Evolutionary conservation across 257 asterid species (phyloP), one percentile per base, ranked within the genome.

Genomic region (Solanum sejunctum): DNA sequence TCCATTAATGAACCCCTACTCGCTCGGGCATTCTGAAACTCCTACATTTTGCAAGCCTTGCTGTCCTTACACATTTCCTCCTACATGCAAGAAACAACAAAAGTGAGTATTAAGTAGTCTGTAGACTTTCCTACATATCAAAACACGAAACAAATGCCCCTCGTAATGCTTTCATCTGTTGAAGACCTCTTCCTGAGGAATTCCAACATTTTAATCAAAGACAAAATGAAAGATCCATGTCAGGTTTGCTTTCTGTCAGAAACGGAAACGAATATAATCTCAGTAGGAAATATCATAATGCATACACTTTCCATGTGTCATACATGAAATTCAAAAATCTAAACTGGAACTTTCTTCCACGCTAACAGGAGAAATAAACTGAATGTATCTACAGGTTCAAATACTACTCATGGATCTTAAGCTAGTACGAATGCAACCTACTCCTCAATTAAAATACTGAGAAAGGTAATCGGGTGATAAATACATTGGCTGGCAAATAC

Each of bases 1-100:
- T 43, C 45, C 10, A 26, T 51, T 77, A 3, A 51, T 26, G 57
- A 58, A 61, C 58, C 45, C 43, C 71, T 63, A 11, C 36, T 12
- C 20, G 18, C 10, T 39, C 15, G 39, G 23, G 51, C 72, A 81
- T 41, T 28, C 54, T 10, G 41, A 36, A 83, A 64, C 54, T 78
- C 89, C 90, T 92, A 92, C 88, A 90, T 89, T 88, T 92, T 93
- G 85, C 98, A 93, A 79, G 83, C 90, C 91, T 91, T 93, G 91
- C 67, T 84, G 88, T 92, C 93, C 77, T 89, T 89, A 79, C 98
- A 94, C 85, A 85, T 58, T 84, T 89, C 94, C 85, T 85, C 87
- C 94, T 93, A 87, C 86, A 86, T 81, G 78, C 85, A 28, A 58
- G 55, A 41, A 85, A 55, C 23, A 45, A 39, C 28, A 73, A 81